Conservation (phyloP, 2,329 filamentous ascomycete genomes). For the Phoma herbarum region DNA sequence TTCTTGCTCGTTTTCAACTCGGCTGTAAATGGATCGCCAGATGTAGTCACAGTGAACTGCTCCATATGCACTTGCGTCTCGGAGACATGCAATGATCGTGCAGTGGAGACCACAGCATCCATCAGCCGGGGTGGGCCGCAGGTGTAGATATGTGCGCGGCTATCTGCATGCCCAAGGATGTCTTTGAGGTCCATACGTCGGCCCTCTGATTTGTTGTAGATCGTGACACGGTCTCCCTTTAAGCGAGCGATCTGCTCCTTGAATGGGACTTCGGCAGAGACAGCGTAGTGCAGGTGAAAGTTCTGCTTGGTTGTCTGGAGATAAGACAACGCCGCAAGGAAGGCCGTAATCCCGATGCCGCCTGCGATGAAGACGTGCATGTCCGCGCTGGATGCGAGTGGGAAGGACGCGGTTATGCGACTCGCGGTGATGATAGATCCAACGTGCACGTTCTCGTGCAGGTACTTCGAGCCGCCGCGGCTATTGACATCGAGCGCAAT, state of each 20-base stretch:
- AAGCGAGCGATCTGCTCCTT: slow-evolving; percentile 57
- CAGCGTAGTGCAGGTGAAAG: slow-evolving; percentile 67
- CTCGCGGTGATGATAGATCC: slow-evolving; percentile 63
- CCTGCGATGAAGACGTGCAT: slow-evolving; percentile 70
- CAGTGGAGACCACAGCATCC: slow-evolving; percentile 58
- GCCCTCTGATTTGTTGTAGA: slow-evolving; percentile 64
- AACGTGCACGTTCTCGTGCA: slow-evolving; percentile 60
- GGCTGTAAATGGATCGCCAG: slow-evolving; percentile 68
- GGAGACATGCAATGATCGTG: slow-evolving; percentile 55
- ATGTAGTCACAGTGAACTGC: slow-evolving; percentile 63
- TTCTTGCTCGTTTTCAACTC: slow-evolving; percentile 58
- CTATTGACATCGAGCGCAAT: slow-evolving; percentile 64
- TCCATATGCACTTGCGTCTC: slow-evolving; percentile 68
- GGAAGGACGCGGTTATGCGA: slow-evolving; percentile 61
- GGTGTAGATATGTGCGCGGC: slow-evolving; percentile 68
- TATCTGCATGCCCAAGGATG: slow-evolving; percentile 58
- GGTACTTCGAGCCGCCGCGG: slow-evolving; percentile 68
- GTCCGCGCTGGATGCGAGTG: slow-evolving; percentile 58
- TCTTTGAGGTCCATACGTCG: slow-evolving; percentile 62
- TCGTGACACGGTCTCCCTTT: slow-evolving; percentile 50
- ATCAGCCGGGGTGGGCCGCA: slow-evolving; percentile 69
- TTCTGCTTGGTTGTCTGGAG: slow-evolving; percentile 46
- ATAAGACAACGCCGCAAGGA: slow-evolving; percentile 60
- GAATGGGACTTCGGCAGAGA: slow-evolving; percentile 65
- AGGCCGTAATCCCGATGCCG: slow-evolving; percentile 73